Evolutionary conservation across 2,329 filamentous ascomycete genomes (phyloP), one percentile per base, ranked within the genome.

Genomic region (Blastomyces silverae): DNA sequence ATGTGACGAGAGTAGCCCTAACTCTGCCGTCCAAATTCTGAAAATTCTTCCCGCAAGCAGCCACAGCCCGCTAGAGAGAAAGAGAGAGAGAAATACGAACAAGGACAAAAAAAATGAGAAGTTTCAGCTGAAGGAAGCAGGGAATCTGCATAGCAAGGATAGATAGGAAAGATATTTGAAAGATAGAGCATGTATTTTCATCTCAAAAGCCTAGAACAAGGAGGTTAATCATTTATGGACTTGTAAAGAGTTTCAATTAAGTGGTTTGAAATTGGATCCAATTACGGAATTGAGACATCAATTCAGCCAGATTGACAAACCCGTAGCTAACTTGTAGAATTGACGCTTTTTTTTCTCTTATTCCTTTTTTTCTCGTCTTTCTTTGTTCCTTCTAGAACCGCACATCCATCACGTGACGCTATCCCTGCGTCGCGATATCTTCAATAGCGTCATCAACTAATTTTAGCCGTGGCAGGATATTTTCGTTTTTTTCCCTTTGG

Each of bases 381-480:
- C 48, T 50, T 25, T 22, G 48, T 50, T 3, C n/a, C 8, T 25
- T 13, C 22, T 15, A 15, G 22, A 15, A 52, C 10, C 22, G 13
- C 10, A 13, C 2, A 13, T 6, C 13, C 11, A 28, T 52, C 50
- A 52, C 50, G 50, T 52, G 50, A 52, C 1, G 2, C 10, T 17
- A 17, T 15, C 50, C 50, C 50, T 52, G 50, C 11, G 22, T 52
- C 48, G 11, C 22, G 22, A 15, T 6, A 10, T 25, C 48, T 28
- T 52, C 28, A 52, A 50, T 52, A 52, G 48, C 48, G 48, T 52
- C 50, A 52, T 52, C 22, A 28, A 52, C 50, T 52, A 28, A 25
- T 28, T 50, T 50, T 46, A 46, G 17, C 8, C 3, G 5, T 28
- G 22, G 22, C 22, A 28, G 5, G 22, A 52, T 28, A 28, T 52